These are phyloP conservation scores for Aspergillus phoenicis DNA, from an alignment of 2,329 filamentous ascomycete genomes.

Conservation along the genomic window DNA sequence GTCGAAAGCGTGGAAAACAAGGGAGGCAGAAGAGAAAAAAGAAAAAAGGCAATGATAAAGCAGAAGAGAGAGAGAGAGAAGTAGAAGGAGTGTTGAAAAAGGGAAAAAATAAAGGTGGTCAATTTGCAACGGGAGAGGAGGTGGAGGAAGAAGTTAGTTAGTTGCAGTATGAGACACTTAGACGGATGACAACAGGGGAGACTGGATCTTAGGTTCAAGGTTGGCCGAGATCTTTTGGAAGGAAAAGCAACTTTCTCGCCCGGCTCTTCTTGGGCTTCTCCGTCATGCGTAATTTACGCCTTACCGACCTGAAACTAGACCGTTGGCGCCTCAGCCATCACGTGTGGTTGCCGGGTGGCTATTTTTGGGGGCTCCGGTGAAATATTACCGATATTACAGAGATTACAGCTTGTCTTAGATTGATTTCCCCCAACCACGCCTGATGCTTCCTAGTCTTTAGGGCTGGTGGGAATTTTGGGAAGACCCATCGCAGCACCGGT, in stretches of 20 bases:
- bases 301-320: constrained; percentile 6
- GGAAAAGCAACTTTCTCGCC: constrained; percentile 9
- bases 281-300: constrained; percentile 14
- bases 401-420: constrained; percentile 7
- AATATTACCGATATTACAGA: constrained; percentile 14
- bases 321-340: constrained; percentile 24
- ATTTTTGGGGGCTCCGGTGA: constrained; percentile 25
- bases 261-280: constrained; percentile 6
- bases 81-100: not conserved
- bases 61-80: not conserved
- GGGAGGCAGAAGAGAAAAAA: not conserved
- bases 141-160: not conserved
- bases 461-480: not conserved
- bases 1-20: constrained; percentile 8
- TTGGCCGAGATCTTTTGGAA: constrained; percentile 17
- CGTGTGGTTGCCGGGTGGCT: constrained; percentile 20
- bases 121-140: not conserved
- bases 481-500: not conserved
- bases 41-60: not conserved
- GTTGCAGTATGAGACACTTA: not conserved
- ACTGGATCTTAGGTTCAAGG: constrained; percentile 15
- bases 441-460: not conserved
- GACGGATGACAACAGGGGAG: constrained; percentile 18
- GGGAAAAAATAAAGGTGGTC: not conserved
- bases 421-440: constrained; percentile 10